Conservation (phyloP, 495 filamentous ascomycete species). For the Penicillium roqueforti region DNA sequence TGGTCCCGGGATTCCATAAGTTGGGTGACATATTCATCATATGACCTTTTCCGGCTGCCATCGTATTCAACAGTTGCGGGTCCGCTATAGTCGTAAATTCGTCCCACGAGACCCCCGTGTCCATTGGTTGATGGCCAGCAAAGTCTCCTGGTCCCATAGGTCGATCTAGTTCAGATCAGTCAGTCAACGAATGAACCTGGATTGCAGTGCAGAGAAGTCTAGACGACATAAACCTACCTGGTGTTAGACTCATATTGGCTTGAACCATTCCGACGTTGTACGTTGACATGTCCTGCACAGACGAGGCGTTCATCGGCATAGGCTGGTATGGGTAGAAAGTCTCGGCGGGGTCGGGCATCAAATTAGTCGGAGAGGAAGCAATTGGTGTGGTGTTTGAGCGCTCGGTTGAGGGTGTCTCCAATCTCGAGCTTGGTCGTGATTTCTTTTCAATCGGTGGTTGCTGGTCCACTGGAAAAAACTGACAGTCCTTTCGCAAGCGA, state of each 20-base stretch:
- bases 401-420: constrained; percentile 40
- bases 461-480: constrained; percentile 90
- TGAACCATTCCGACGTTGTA: constrained; percentile 31
- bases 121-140: constrained; percentile 30
- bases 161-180: constrained; percentile 19
- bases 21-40: constrained; percentile 39
- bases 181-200: background rate
- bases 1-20: constrained; percentile 29
- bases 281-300: constrained; percentile 36
- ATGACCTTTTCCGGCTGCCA: constrained; percentile 31
- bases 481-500: constrained; percentile 91
- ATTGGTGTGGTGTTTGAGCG: constrained; percentile 41
- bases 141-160: constrained; percentile 29
- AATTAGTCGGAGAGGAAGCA: constrained; percentile 36
- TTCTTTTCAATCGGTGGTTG: constrained; percentile 59
- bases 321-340: constrained; percentile 42
- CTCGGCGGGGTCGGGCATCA: constrained; percentile 33
- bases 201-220: background rate
- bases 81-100: constrained; percentile 44
- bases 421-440: constrained; percentile 42
- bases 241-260: constrained; percentile 33
- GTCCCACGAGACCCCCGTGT: constrained; percentile 37
- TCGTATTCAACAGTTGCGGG: constrained; percentile 35
- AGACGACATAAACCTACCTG: constrained; percentile 28
- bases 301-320: constrained; percentile 32